Conservation (phyloP, 768 basidiomycete genomes). For the Tylopilus cervinicoccineus region DNA sequence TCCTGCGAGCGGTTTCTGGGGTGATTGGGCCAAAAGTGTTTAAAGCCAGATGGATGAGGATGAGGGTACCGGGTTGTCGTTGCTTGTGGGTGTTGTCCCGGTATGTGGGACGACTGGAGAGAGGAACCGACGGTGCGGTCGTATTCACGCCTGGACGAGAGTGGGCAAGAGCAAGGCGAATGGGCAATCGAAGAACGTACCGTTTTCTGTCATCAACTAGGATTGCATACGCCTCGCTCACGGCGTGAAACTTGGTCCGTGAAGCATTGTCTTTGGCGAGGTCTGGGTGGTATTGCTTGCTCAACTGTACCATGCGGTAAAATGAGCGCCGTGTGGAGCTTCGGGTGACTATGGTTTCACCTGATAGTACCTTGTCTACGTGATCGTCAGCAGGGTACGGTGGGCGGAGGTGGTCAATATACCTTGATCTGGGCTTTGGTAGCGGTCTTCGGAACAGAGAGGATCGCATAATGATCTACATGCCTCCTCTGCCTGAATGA, state of each 20-base stretch:
- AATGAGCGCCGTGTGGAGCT: neutral
- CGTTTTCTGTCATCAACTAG: slow-evolving; percentile 44
- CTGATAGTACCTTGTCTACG: slow-evolving; percentile 30
- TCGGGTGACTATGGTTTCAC: slow-evolving; percentile 2
- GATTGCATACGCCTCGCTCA: slow-evolving; percentile 46
- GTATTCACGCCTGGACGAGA: slow-evolving; percentile 29
- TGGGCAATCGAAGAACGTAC: slow-evolving; percentile 18
- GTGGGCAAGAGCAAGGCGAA: neutral
- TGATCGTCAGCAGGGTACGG: neutral
- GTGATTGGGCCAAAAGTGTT: slow-evolving; percentile 25
- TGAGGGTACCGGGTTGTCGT: slow-evolving; percentile 26
- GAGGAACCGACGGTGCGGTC: slow-evolving; percentile 22
- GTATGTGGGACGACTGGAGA: neutral
- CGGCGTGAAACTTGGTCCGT: slow-evolving; percentile 39
- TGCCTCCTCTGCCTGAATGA: slow-evolving; percentile 7
- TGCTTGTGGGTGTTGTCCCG: slow-evolving; percentile 28
- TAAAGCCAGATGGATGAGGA: slow-evolving; percentile 24
- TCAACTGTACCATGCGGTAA: slow-evolving; percentile 31
- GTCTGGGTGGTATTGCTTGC: slow-evolving; percentile 48
- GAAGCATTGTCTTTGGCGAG: slow-evolving; percentile 35
- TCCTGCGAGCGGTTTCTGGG: slow-evolving; percentile 20
- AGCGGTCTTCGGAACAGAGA: slow-evolving; percentile 25
- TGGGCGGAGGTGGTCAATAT: neutral
- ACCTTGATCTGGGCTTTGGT: slow-evolving; percentile 34
- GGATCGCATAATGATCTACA: slow-evolving; percentile 27